Percentiles rank a stretch among this genome's conserved stretches.
These are phyloP conservation scores for Rhizopogon roseolus DNA, from an alignment of 768 basidiomycete species.

Conservation along the genomic window DNA sequence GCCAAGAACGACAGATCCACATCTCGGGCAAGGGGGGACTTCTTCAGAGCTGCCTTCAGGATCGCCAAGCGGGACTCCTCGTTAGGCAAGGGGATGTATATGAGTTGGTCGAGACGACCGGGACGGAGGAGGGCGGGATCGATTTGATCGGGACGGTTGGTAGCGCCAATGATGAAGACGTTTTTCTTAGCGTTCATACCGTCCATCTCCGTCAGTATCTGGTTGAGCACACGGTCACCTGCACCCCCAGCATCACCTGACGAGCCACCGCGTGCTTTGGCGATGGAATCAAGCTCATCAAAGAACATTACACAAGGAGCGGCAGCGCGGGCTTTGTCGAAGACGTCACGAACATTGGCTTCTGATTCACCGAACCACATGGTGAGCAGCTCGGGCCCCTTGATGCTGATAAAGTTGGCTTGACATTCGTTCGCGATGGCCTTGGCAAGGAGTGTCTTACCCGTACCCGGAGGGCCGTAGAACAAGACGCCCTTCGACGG, in stretches of 20 bases:
- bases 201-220: conserved; percentile 97
- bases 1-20: conserved; percentile 87
- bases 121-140: conserved; percentile 91
- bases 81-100: conserved; percentile 98
- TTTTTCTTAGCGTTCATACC: conserved; percentile 99
- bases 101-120: conserved; percentile 97
- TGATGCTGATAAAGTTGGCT: conserved; percentile 99
- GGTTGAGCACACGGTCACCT: conserved; percentile 96
- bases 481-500: conserved; percentile 99
- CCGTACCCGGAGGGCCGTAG: conserved; percentile 99
- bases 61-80: conserved; percentile 89
- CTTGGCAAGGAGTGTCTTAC: conserved; percentile 98
- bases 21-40: conserved; percentile 77
- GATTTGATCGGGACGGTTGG: conserved; percentile 95
- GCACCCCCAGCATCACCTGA: conserved; percentile 93
- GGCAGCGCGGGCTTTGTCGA: conserved; percentile 99
- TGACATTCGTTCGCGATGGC: conserved; percentile 99
- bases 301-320: conserved; percentile 99
- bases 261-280: conserved; percentile 87
- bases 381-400: conserved; percentile 96
- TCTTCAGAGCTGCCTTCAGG: conserved; percentile 86
- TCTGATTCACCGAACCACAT: conserved; percentile 99
- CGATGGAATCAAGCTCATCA: conserved; percentile 98
- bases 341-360: conserved; percentile 98
- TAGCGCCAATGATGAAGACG: conserved; percentile 97